A percentile compares a stretch with the other conserved stretches of the same genome.
phyloP scores from a whole-genome alignment of 257 asterid genomes.

The Nicotiana knightiana region DNA sequence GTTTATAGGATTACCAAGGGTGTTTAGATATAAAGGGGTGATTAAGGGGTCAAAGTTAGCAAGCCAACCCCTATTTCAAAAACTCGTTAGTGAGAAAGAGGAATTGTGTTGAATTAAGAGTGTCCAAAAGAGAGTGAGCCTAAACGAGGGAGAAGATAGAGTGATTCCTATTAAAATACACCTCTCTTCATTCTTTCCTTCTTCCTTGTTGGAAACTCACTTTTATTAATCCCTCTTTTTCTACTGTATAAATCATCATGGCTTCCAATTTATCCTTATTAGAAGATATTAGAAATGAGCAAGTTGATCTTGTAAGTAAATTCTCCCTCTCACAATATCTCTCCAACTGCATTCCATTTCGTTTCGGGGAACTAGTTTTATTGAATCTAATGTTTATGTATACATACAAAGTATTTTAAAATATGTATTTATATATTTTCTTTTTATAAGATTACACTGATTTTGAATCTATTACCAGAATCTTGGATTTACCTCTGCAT shows the following conservation, averaged over 20 bases:
- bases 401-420: not conserved
- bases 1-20: not conserved
- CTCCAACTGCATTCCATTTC: not conserved
- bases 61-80: not conserved
- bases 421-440: not conserved
- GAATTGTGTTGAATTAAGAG: not conserved
- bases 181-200: not conserved
- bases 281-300: conserved; percentile 1
- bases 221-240: not conserved
- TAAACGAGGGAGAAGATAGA: conserved; percentile 6
- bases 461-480: not conserved
- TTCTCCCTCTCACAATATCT: not conserved
- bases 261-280: not conserved
- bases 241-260: not conserved
- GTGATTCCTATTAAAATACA: not conserved
- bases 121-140: not conserved
- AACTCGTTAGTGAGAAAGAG: not conserved
- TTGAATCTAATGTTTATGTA: not conserved
- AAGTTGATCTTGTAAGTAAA: conserved; percentile 7
- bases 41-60: not conserved
- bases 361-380: not conserved
- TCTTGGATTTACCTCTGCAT: not conserved
- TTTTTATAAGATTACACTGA: not conserved
- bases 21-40: not conserved
- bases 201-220: conserved; percentile 7